Evolutionary conservation across 2,329 filamentous ascomycete species (phyloP).

Genomic region (Ophiostoma ips): DNA sequence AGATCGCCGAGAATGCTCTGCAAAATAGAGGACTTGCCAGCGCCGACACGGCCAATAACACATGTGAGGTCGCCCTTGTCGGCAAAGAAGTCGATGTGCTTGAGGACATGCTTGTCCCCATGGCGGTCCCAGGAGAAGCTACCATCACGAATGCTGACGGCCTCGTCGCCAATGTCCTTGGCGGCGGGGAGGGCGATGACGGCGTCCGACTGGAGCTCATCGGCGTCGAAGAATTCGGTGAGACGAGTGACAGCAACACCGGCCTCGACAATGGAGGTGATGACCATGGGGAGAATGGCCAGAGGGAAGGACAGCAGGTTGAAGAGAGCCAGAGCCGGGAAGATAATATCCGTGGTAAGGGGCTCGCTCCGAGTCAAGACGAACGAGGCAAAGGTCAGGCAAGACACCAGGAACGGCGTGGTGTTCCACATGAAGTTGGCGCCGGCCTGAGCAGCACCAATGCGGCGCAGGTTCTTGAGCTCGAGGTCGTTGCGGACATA

Average conservation of each 20-base stretch:
- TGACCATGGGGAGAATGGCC: constrained; percentile 91
- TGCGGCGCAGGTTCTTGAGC: constrained; percentile 87
- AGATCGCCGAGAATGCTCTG: constrained; percentile 81
- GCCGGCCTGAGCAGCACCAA: constrained; percentile 83
- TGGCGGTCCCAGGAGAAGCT: constrained; percentile 93
- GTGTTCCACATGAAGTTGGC: constrained; percentile 98
- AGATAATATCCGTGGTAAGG: constrained; percentile 86
- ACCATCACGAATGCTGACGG: constrained; percentile 67
- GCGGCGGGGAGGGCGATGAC: constrained; percentile 56
- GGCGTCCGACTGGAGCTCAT: constrained; percentile 81
- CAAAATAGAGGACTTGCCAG: constrained; percentile 87
- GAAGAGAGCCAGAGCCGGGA: constrained; percentile 86
- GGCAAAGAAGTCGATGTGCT: constrained; percentile 76
- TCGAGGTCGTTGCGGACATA: constrained; percentile 92
- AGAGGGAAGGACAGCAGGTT: constrained; percentile 93
- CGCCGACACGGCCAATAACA: constrained; percentile 83
- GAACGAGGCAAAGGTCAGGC: constrained; percentile 89
- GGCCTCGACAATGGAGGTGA: constrained; percentile 89
- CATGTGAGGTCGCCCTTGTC: constrained; percentile 90
- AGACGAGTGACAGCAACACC: constrained; percentile 82
- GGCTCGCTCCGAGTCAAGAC: constrained; percentile 71
- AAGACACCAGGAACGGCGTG: constrained; percentile 93
- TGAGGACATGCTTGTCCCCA: constrained; percentile 54
- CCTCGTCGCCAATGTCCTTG: constrained; percentile 69
- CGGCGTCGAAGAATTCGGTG: constrained; percentile 70